Evolutionary conservation across 495 filamentous ascomycete genomes (phyloP).

Genomic region (Podospora pseudoanserina): DNA sequence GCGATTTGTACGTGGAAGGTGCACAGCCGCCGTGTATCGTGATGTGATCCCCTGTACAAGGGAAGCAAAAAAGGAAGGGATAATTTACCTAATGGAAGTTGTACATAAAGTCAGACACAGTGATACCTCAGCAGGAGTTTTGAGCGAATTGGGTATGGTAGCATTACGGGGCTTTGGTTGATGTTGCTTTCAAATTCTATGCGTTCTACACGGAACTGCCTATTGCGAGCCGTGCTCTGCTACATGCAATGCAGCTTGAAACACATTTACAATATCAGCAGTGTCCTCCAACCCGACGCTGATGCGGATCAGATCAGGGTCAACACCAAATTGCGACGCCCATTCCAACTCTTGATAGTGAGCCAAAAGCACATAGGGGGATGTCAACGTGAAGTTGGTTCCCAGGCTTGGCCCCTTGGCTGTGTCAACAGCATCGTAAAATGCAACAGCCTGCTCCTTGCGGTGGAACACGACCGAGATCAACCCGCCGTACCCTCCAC

Average conservation of each 20-base stretch:
- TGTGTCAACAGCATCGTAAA: constrained; percentile 83
- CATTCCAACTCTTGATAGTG: constrained; percentile 92
- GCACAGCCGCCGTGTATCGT: constrained; percentile 46
- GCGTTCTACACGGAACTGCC: not conserved
- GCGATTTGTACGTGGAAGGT: constrained; percentile 41
- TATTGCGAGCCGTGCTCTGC: constrained; percentile 24
- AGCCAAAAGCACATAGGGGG: constrained; percentile 85
- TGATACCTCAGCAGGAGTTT: not conserved
- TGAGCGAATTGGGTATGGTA: not conserved
- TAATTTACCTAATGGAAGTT: not conserved
- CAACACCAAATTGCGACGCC: constrained; percentile 75
- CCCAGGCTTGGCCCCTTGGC: constrained; percentile 92
- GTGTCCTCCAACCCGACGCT: constrained; percentile 88
- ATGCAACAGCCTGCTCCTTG: constrained; percentile 66
- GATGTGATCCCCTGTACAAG: constrained; percentile 19
- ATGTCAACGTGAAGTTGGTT: constrained; percentile 91
- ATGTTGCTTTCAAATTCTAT: not conserved
- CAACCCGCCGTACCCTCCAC: constrained; percentile 86
- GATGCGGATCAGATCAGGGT: constrained; percentile 72
- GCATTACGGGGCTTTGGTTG: not conserved
- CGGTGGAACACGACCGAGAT: constrained; percentile 76
- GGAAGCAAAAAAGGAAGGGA: not conserved
- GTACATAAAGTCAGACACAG: not conserved
- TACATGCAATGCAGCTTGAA: constrained; percentile 47
- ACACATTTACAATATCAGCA: constrained; percentile 52